Percentiles rank a stretch among this genome's conserved stretches.
These are phyloP conservation scores for Lagenidium giganteum DNA, from an alignment of 352 stramenopile species.

Conservation along the genomic window DNA sequence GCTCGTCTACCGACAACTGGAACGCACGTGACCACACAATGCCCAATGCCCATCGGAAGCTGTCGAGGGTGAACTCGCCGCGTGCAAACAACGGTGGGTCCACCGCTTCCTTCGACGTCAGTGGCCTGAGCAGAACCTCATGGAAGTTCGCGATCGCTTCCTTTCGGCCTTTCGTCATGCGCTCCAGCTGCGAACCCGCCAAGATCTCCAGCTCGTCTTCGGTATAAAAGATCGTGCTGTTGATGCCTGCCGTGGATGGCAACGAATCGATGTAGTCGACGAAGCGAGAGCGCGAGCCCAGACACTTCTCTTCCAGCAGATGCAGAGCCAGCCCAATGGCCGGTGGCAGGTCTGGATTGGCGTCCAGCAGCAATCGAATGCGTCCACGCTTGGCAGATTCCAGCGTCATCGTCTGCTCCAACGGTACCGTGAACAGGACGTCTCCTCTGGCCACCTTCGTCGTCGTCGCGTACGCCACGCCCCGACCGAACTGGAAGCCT, in stretches of 20 bases:
- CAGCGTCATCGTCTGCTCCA: constrained; percentile 35
- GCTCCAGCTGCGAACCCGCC: constrained; percentile 32
- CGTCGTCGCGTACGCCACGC: constrained; percentile 20
- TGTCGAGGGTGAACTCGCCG: constrained; percentile 33
- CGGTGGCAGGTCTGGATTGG: constrained; percentile 37
- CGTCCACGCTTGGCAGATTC: constrained; percentile 20
- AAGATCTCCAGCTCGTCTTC: constrained; percentile 24
- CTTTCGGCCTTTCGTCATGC: constrained; percentile 17
- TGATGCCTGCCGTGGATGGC: constrained; percentile 13
- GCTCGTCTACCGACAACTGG: constrained; percentile 14
- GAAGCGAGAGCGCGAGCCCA: constrained; percentile 34
- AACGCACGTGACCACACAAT: constrained; percentile 38
- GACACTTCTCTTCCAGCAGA: constrained; percentile 35
- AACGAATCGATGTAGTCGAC: constrained; percentile 24
- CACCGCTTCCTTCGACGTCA: constrained; percentile 30
- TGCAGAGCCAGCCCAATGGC: constrained; percentile 34
- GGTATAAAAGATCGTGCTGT: constrained; percentile 42
- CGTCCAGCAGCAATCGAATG: constrained; percentile 30
- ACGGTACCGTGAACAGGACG: constrained; percentile 24
- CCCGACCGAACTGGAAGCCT: constrained; percentile 44
- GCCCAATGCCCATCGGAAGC: constrained; percentile 40
- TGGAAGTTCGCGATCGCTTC: constrained; percentile 36
- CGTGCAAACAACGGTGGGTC: constrained; percentile 39
- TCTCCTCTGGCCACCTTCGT: constrained; percentile 3
- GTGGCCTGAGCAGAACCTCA: constrained; percentile 24